Evolutionary conservation across 306 rosid species (phyloP).

Genomic region (Hylodesmum podocarpum): DNA sequence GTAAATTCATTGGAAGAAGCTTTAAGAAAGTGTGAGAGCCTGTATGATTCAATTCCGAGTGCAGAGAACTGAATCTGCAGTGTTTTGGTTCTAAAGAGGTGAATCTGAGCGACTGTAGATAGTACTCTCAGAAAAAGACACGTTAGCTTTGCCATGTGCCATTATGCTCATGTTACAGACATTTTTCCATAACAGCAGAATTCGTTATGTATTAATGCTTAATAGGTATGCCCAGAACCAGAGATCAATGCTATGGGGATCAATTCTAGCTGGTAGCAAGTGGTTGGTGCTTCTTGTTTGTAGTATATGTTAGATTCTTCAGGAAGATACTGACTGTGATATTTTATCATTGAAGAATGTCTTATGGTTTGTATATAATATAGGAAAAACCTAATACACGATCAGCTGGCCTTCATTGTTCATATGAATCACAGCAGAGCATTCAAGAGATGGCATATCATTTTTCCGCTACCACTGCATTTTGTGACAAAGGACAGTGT

Average conservation of each 20-base stretch:
- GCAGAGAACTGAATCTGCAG: slow-evolving; percentile 50
- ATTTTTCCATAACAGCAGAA: not conserved
- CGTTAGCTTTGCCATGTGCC: slow-evolving; percentile 37
- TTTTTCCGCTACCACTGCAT: not conserved
- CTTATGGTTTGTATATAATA: slow-evolving; percentile 8
- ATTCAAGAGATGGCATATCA: slow-evolving; percentile 70
- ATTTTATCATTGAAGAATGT: not conserved
- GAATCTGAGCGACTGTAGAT: slow-evolving; percentile 36
- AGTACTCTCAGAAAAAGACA: slow-evolving; percentile 59
- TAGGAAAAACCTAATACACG: slow-evolving; percentile 40
- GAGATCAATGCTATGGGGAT: slow-evolving; percentile 56
- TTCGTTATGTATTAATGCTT: not conserved
- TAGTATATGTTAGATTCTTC: not conserved
- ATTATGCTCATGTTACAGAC: not conserved
- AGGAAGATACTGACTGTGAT: slow-evolving; percentile 25
- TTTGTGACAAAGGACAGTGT: not conserved
- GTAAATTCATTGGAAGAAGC: slow-evolving; percentile 61
- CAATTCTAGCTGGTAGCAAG: slow-evolving; percentile 65
- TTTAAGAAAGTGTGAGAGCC: slow-evolving; percentile 51
- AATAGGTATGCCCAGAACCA: slow-evolving; percentile 56
- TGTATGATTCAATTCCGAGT: slow-evolving; percentile 47
- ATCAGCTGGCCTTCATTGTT: slow-evolving; percentile 57
- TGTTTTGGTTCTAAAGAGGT: slow-evolving; percentile 17
- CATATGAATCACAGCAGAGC: slow-evolving; percentile 57
- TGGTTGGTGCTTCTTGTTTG: slow-evolving; percentile 51